Percentiles rank a stretch among this genome's conserved stretches.
Evolutionary conservation across 2,329 filamentous ascomycete species (phyloP).

Genomic region (Lojkania enalia): DNA sequence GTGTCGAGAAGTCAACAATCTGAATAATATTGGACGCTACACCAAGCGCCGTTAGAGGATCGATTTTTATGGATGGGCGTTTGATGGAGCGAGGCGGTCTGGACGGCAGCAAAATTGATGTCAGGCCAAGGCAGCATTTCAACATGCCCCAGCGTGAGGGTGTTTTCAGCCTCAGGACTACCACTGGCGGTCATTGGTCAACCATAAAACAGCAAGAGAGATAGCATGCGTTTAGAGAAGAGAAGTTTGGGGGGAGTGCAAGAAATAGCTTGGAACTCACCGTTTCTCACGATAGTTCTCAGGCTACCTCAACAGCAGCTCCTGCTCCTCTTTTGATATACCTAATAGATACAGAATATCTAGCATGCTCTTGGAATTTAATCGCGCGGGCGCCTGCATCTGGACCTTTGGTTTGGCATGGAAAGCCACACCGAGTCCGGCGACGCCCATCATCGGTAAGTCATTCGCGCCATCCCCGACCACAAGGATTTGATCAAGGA

Average conservation of each 20-base stretch:
- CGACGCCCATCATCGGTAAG: slow-evolving; percentile 74
- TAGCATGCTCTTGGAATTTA: slow-evolving; percentile 71
- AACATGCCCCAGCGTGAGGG: too few relatives aligned
- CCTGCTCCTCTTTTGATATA: slow-evolving; percentile 67
- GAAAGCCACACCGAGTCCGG: slow-evolving; percentile 78
- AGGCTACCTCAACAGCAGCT: slow-evolving; percentile 49
- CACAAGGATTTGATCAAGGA: slow-evolving; percentile 69
- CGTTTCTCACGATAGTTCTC: too few relatives aligned
- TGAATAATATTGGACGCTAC: slow-evolving; percentile 1
- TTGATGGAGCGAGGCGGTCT: too few relatives aligned
- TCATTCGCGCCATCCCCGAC: slow-evolving; percentile 85
- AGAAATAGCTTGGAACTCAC: too few relatives aligned
- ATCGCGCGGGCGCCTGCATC: slow-evolving; percentile 70
- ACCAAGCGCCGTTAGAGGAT: slow-evolving; percentile 5
- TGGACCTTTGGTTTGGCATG: slow-evolving; percentile 84
- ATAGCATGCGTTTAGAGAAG: too few relatives aligned
- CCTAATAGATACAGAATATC: slow-evolving; percentile 77
- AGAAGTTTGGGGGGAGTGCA: too few relatives aligned
- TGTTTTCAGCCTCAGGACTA: too few relatives aligned
- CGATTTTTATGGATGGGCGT: too few relatives aligned
- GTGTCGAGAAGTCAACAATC: slow-evolving; percentile 3
- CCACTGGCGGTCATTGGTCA: too few relatives aligned
- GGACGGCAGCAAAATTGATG: too few relatives aligned
- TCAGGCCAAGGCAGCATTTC: too few relatives aligned
- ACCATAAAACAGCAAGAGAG: too few relatives aligned